Evolutionary conservation across 805 yeast genomes (phyloP).

Genomic region (Starmerella vaccinii): DNA sequence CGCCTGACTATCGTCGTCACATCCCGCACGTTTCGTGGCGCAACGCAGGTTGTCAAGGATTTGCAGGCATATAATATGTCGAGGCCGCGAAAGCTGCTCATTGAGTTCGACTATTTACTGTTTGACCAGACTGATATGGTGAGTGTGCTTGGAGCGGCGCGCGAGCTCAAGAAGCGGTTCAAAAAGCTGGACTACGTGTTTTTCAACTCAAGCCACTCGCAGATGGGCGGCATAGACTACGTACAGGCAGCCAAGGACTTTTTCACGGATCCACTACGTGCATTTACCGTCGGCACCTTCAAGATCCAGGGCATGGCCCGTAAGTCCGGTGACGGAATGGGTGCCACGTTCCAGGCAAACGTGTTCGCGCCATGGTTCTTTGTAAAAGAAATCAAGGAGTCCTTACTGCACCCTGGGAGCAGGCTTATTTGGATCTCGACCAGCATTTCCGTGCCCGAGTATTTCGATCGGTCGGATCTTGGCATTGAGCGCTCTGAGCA

Average conservation of each 20-base stretch:
- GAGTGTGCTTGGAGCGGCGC: constrained; percentile 62
- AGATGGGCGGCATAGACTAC: constrained; percentile 82
- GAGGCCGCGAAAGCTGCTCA: constrained; percentile 40
- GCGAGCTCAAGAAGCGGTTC: constrained; percentile 59
- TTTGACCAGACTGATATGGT: constrained; percentile 90
- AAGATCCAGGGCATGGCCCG: constrained; percentile 75
- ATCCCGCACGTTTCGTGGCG: constrained; percentile 79
- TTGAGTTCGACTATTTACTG: constrained; percentile 78
- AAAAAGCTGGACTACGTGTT: constrained; percentile 63
- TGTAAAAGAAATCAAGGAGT: constrained; percentile 46
- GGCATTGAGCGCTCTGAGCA: constrained; percentile 53
- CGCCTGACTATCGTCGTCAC: constrained; percentile 76
- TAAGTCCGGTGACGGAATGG: constrained; percentile 65
- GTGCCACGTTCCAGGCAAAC: constrained; percentile 85
- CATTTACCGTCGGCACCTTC: constrained; percentile 81
- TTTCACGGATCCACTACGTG: constrained; percentile 54
- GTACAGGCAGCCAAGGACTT: constrained; percentile 61
- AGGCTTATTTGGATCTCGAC: constrained; percentile 78
- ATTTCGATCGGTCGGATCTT: constrained; percentile 62
- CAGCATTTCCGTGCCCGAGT: constrained; percentile 65
- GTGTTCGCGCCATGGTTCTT: constrained; percentile 93
- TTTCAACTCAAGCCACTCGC: constrained; percentile 85
- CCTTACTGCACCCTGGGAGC: constrained; percentile 41
- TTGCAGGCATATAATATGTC: constrained; percentile 32
- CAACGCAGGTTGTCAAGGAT: constrained; percentile 55